phyloP scores from a whole-genome alignment of 140 eudicot species.

The Bidens hawaiensis region DNA sequence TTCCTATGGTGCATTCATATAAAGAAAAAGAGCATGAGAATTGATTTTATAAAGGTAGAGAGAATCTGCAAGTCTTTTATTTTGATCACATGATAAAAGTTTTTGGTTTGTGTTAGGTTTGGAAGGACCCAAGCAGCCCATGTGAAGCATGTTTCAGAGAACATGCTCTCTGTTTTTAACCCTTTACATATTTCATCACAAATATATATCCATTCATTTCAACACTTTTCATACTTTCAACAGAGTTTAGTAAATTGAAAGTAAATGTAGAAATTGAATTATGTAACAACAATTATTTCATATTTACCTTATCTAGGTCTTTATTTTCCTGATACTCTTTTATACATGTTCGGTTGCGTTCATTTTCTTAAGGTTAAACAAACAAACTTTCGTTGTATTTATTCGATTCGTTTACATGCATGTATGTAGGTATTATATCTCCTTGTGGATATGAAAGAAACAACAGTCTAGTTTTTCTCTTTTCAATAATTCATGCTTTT shows the following conservation, averaged over 20 bases:
- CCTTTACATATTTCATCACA: conserved; percentile 1
- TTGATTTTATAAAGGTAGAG: neutral
- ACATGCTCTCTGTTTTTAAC: conserved; percentile 26
- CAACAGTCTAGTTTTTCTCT: neutral
- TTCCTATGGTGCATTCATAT: too few species aligned
- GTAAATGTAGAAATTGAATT: too few species aligned
- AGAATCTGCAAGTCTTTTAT: conserved; percentile 1
- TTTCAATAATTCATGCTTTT: neutral
- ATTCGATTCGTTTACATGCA: too few species aligned
- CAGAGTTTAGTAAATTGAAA: too few species aligned
- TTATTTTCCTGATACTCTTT: too few species aligned
- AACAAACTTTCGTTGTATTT: too few species aligned
- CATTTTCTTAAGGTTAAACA: too few species aligned
- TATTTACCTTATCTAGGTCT: too few species aligned
- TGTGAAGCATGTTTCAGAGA: conserved; percentile 26
- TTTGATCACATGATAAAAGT: conserved; percentile 18
- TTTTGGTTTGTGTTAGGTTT: conserved; percentile 21
- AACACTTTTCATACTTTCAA: too few species aligned
- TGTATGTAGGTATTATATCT: too few species aligned
- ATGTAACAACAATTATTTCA: neutral
- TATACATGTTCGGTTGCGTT: too few species aligned
- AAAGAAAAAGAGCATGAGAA: neutral
- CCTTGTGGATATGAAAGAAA: neutral
- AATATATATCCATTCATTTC: conserved; percentile 1
- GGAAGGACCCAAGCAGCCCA: conserved; percentile 31